A percentile compares a stretch with the other conserved stretches of the same genome.
phyloP scores from a whole-genome alignment of 306 rosid species.

The Canavalia gladiata region DNA sequence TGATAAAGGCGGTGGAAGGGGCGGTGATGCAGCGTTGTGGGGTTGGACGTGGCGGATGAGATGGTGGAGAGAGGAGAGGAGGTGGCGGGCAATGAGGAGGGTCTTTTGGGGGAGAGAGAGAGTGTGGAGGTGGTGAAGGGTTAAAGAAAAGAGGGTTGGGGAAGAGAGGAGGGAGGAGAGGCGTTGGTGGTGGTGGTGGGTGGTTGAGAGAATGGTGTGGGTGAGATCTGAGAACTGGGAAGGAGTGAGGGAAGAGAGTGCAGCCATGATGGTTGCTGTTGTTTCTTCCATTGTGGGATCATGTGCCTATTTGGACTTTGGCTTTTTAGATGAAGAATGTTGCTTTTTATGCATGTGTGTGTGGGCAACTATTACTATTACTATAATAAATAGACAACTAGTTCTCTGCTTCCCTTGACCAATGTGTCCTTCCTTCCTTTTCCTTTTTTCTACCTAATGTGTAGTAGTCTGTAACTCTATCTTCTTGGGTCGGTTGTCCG shows the following conservation, averaged over 20 bases:
- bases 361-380: conserved; percentile 17
- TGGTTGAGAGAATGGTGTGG: conserved; percentile 62
- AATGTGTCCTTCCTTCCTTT: conserved; percentile 41
- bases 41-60: conserved; percentile 64
- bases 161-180: conserved; percentile 76
- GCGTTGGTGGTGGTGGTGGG: conserved; percentile 67
- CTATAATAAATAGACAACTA: conserved; percentile 15
- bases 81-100: conserved; percentile 76
- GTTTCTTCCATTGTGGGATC: conserved; percentile 82
- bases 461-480: neutral
- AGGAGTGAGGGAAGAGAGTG: conserved; percentile 78
- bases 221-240: conserved; percentile 71
- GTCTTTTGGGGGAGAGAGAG: conserved; percentile 75
- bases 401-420: conserved; percentile 35
- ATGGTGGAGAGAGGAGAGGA: conserved; percentile 76
- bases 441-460: conserved; percentile 9
- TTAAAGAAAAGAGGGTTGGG: conserved; percentile 70
- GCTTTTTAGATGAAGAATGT: conserved; percentile 36
- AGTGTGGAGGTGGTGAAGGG: conserved; percentile 74
- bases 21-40: neutral
- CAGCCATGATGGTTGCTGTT: conserved; percentile 63
- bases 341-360: conserved; percentile 48
- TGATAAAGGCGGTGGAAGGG: conserved; percentile 38
- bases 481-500: conserved; percentile 29
- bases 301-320: conserved; percentile 46